Conservation (phyloP, 2,329 filamentous ascomycete species). For the Aspergillus sp. region DNA sequence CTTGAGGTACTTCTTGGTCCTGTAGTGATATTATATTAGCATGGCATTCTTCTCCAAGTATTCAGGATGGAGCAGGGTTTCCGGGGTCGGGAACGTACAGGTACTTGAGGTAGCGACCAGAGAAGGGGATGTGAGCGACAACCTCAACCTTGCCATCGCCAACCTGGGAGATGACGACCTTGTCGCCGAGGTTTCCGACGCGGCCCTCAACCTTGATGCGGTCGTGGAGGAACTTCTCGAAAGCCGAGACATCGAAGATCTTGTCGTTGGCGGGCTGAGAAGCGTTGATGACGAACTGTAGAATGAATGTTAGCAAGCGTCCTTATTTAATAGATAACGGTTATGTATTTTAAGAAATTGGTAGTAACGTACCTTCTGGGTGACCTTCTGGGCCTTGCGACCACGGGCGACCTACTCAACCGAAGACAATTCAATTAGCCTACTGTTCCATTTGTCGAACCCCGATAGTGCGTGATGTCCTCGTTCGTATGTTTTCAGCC, state of each 20-base stretch:
- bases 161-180: constrained; percentile 82
- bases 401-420: constrained; percentile 42
- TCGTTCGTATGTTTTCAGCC: neutral
- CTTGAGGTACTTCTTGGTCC: constrained; percentile 99
- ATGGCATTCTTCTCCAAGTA: no score
- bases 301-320: neutral
- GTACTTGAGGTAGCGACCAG: constrained; percentile 99
- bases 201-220: constrained; percentile 99
- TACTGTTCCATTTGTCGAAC: constrained; percentile 68
- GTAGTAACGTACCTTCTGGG: constrained; percentile 44
- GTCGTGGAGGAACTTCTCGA: constrained; percentile 99
- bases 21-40: constrained; percentile 37
- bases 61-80: no score
- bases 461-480: constrained; percentile 16
- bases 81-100: constrained; percentile 62
- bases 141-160: constrained; percentile 98
- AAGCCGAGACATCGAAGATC: constrained; percentile 98
- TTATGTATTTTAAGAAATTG: neutral
- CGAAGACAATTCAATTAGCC: constrained; percentile 71
- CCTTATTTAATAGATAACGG: neutral
- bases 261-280: constrained; percentile 98
- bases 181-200: constrained; percentile 95
- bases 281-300: constrained; percentile 94
- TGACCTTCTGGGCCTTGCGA: constrained; percentile 51
- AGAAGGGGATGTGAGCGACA: constrained; percentile 95